Evolutionary conservation across 371 early-diverging fungal genomes (phyloP).

Genomic region (Massospora cicadina): DNA sequence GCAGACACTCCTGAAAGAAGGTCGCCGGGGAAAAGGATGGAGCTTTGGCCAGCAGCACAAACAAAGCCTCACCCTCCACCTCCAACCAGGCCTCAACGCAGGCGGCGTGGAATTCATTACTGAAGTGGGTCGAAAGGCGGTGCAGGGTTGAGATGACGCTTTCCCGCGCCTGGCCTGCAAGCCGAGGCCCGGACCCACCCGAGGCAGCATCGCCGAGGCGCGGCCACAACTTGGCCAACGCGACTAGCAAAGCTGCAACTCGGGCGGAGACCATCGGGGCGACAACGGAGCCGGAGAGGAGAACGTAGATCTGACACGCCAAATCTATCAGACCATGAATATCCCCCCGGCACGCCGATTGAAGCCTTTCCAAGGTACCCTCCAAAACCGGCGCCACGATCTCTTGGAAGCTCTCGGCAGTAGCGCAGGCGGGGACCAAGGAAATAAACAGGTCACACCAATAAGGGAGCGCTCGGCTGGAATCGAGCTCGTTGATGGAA

Average conservation of each 20-base stretch:
- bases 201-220: neutral
- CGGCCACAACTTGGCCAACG: neutral
- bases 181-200: neutral
- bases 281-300: neutral
- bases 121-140: neutral
- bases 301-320: neutral
- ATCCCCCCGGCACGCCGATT: neutral
- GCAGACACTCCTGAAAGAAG: slow-evolving; percentile 7
- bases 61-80: neutral
- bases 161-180: neutral
- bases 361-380: neutral
- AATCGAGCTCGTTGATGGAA: neutral
- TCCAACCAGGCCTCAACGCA: neutral
- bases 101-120: neutral
- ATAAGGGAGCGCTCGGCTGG: neutral
- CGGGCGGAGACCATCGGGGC: neutral
- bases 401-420: neutral
- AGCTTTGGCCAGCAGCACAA: neutral
- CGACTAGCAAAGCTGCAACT: neutral
- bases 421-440: neutral
- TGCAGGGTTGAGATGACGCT: neutral
- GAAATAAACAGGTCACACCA: slow-evolving; percentile 5
- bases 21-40: neutral
- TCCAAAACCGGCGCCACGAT: slow-evolving; percentile 1
- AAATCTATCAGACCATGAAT: neutral